Evolutionary conservation across 1,284 basidiomycete genomes (phyloP).

Genomic region (Ustilago shanxiensis): DNA sequence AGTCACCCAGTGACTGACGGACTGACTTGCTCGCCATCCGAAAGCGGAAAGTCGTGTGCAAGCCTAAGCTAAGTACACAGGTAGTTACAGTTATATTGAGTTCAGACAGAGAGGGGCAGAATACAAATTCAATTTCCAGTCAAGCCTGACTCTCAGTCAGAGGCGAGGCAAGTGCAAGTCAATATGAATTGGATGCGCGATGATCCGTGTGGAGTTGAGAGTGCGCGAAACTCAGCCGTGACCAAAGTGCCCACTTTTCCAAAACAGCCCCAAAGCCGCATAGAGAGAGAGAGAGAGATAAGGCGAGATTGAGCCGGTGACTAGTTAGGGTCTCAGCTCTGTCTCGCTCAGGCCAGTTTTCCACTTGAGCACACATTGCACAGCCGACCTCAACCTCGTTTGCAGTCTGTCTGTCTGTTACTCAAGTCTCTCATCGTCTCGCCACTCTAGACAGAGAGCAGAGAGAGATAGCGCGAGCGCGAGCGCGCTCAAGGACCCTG

Average conservation of each 20-base stretch:
- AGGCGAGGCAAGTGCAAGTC: not conserved
- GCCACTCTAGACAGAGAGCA: too few relatives aligned
- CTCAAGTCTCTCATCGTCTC: not conserved
- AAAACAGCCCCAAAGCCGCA: conserved; percentile 7
- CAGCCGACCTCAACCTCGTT: conserved; percentile 22
- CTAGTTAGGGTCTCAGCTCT: not conserved
- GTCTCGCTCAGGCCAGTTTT: conserved; percentile 18
- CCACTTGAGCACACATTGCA: conserved; percentile 5
- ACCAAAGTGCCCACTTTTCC: conserved; percentile 8
- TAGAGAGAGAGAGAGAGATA: conserved; percentile 16
- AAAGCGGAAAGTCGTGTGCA: conserved; percentile 30
- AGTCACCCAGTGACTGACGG: not conserved
- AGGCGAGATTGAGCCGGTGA: conserved; percentile 5
- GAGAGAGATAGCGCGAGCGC: too few relatives aligned
- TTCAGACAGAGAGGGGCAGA: not conserved
- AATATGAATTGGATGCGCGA: conserved; percentile 18
- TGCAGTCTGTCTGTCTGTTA: too few relatives aligned
- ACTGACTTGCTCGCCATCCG: conserved; percentile 22
- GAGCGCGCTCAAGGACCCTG: too few relatives aligned
- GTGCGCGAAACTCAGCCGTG: conserved; percentile 26
- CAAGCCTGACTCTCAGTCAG: not conserved
- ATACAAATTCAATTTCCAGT: conserved; percentile 2
- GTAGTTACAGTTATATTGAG: too few relatives aligned
- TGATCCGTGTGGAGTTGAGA: conserved; percentile 49
- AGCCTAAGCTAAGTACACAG: not conserved